phyloP scores from a whole-genome alignment of 768 basidiomycete species.

The Lactarius evosmus region DNA sequence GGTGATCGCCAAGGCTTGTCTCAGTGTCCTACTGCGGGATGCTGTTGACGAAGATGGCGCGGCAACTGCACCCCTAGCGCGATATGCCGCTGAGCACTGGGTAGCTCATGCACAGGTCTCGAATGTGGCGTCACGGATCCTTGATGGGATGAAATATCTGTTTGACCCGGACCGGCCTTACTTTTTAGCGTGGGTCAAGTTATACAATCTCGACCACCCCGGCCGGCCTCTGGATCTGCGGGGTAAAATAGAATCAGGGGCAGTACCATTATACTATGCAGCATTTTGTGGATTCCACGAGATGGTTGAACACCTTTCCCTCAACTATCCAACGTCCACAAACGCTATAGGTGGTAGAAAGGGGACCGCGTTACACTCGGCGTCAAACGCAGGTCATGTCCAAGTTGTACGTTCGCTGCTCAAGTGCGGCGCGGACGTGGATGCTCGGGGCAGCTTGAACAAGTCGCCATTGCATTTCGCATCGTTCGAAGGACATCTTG shows the following conservation, averaged over 20 bases:
- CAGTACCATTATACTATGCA: not conserved
- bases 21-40: not conserved
- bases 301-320: not conserved
- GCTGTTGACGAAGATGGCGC: not conserved
- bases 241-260: not conserved
- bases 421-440: not conserved
- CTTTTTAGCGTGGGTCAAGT: not conserved
- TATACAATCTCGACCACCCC: not conserved
- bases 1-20: not conserved
- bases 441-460: not conserved
- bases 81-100: not conserved
- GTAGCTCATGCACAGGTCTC: not conserved
- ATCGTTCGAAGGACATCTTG: no score
- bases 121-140: not conserved
- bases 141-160: not conserved
- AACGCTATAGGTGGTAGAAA: not conserved
- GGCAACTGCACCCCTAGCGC: not conserved
- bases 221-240: accelerated
- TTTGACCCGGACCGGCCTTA: not conserved
- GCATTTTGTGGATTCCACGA: not conserved
- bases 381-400: not conserved
- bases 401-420: not conserved
- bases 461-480: no score
- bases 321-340: not conserved
- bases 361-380: not conserved